These are phyloP conservation scores for Metschnikowia colocasiae DNA, from an alignment of 805 yeast genomes.

Conservation along the genomic window DNA sequence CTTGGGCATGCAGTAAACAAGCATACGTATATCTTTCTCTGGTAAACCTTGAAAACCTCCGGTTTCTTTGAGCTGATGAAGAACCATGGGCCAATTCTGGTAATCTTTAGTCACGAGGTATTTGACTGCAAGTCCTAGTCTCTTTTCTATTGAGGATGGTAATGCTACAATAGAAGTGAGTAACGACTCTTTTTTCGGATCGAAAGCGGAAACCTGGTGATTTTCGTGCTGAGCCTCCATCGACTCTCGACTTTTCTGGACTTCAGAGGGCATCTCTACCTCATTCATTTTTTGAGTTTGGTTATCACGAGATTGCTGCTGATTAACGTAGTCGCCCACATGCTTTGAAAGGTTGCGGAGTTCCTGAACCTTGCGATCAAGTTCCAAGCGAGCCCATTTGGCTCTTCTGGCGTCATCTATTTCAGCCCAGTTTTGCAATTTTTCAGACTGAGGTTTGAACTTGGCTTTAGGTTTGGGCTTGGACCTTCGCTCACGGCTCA, in stretches of 20 bases:
- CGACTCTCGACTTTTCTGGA: background rate
- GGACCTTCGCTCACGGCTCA: conserved; percentile 14
- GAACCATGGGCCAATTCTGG: conserved; percentile 48
- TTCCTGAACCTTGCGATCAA: conserved; percentile 24
- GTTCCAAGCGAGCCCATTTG: conserved; percentile 22
- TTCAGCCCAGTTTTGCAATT: conserved; percentile 20
- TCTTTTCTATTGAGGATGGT: conserved; percentile 35
- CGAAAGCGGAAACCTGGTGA: conserved; percentile 6
- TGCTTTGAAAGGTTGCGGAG: conserved; percentile 28
- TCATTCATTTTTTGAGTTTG: conserved; percentile 15
- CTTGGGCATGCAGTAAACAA: conserved; percentile 43
- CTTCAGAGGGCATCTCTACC: conserved; percentile 20
- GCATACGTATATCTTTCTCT: conserved; percentile 29
- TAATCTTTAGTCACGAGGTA: conserved; percentile 35
- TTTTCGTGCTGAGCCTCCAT: background rate
- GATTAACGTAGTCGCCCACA: conserved; percentile 20
- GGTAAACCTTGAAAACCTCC: conserved; percentile 37
- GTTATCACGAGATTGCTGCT: conserved; percentile 10
- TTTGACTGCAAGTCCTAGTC: conserved; percentile 39
- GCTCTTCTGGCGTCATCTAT: conserved; percentile 22
- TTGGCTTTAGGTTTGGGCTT: conserved; percentile 11
- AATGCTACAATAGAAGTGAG: conserved; percentile 23
- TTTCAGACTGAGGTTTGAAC: conserved; percentile 4
- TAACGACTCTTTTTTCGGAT: conserved; percentile 14
- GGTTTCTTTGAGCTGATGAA: conserved; percentile 32